Conservation (phyloP, 2,329 filamentous ascomycete species). For the Pseudophaeomoniella oleicola region DNA sequence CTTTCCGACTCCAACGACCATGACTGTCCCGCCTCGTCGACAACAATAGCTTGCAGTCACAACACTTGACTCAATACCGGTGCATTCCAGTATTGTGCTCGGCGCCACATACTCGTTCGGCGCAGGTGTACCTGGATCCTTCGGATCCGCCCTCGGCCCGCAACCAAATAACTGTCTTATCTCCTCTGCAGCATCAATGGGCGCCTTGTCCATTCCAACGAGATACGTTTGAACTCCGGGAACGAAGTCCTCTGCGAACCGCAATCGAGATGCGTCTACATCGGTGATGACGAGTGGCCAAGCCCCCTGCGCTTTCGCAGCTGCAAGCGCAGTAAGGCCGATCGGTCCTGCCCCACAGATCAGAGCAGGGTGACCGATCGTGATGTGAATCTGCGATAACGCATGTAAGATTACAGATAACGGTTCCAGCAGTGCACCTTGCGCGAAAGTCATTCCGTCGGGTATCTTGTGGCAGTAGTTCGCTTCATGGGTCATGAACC, state of each 20-base stretch:
- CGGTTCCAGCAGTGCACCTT: slow-evolving; percentile 51
- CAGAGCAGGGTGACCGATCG: slow-evolving; percentile 39
- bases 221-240: slow-evolving; percentile 40
- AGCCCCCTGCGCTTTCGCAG: slow-evolving; percentile 46
- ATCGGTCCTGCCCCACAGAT: slow-evolving; percentile 52
- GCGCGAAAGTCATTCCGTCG: slow-evolving; percentile 38
- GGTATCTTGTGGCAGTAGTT: slow-evolving; percentile 45
- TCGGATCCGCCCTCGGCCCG: background rate
- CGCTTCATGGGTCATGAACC: slow-evolving; percentile 47
- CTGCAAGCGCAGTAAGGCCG: slow-evolving; percentile 42
- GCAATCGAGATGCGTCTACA: slow-evolving; percentile 39
- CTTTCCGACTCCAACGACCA: slow-evolving; percentile 51
- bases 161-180: slow-evolving; percentile 41
- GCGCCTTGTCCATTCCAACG: slow-evolving; percentile 29
- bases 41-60: slow-evolving; percentile 43
- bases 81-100: slow-evolving; percentile 48
- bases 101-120: slow-evolving; percentile 42
- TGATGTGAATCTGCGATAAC: slow-evolving; percentile 37
- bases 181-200: slow-evolving; percentile 30
- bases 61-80: slow-evolving; percentile 49
- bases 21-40: slow-evolving; percentile 43
- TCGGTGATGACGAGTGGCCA: slow-evolving; percentile 52
- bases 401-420: slow-evolving; percentile 49
- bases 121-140: too few relatives aligned
- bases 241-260: slow-evolving; percentile 43